A percentile compares a stretch with the other conserved stretches of the same genome.
phyloP scores from a whole-genome alignment of 306 rosid species.

The Prunus campanulata region DNA sequence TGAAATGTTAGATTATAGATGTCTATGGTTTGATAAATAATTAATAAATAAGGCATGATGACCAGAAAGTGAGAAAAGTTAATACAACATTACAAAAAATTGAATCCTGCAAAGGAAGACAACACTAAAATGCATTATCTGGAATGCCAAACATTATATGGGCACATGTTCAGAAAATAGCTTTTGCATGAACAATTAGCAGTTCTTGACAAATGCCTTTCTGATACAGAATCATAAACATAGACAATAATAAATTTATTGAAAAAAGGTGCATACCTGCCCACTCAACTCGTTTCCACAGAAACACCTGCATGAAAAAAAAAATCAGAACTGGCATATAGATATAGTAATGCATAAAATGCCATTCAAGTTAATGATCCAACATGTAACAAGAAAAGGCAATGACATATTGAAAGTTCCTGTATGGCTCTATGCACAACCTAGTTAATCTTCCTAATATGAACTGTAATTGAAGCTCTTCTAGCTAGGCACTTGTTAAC shows the following conservation, averaged over 20 bases:
- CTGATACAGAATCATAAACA: neutral
- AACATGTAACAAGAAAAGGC: neutral
- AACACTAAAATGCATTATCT: no score
- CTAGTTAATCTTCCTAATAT: neutral
- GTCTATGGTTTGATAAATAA: neutral
- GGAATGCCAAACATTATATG: no score
- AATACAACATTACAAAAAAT: no score
- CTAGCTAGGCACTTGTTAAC: neutral
- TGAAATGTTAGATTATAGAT: neutral
- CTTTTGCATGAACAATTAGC: neutral
- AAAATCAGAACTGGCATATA: constrained; percentile 31
- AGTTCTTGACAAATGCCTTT: neutral
- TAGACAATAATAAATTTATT: neutral
- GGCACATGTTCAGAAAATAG: neutral
- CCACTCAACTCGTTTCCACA: constrained; percentile 68
- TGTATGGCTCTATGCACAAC: neutral
- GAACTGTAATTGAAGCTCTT: neutral
- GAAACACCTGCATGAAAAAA: constrained; percentile 53
- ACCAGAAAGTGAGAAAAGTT: no score
- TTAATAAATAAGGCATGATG: no score
- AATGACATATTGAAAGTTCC: neutral
- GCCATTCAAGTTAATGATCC: neutral
- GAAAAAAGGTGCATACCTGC: constrained; percentile 55
- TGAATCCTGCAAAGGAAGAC: no score
- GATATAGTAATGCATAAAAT: constrained; percentile 1